phyloP scores from a whole-genome alignment of 1,284 basidiomycete genomes.

The Peniophora sp. region DNA sequence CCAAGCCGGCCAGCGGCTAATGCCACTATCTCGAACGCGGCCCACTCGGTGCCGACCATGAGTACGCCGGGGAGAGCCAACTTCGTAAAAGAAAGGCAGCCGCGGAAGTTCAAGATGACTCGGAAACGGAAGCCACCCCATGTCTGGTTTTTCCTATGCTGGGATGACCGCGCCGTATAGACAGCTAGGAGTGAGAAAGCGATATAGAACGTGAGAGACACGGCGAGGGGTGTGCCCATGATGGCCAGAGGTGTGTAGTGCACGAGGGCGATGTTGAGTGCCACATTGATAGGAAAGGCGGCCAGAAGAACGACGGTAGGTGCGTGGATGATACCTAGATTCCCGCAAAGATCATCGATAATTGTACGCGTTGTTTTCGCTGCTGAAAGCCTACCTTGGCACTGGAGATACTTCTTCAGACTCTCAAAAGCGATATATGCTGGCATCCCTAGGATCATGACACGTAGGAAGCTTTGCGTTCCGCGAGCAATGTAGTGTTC shows the following conservation, averaged over 20 bases:
- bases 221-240: conserved; percentile 55
- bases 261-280: conserved; percentile 49
- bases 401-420: conserved; percentile 72
- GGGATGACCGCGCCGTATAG: conserved; percentile 39
- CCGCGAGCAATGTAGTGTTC: conserved; percentile 43
- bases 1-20: conserved; percentile 68
- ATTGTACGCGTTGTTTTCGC: background rate
- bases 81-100: conserved; percentile 48
- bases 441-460: conserved; percentile 58
- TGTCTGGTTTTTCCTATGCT: conserved; percentile 47
- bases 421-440: conserved; percentile 72
- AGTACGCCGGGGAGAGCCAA: conserved; percentile 67
- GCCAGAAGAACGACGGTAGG: conserved; percentile 54
- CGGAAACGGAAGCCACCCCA: conserved; percentile 53
- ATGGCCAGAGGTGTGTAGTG: conserved; percentile 55
- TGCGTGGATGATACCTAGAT: conserved; percentile 63
- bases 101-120: conserved; percentile 36
- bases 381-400: conserved; percentile 46
- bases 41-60: conserved; percentile 78
- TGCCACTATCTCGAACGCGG: conserved; percentile 74
- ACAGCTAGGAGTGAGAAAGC: conserved; percentile 48
- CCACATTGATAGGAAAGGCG: conserved; percentile 57
- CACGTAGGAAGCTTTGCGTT: conserved; percentile 55
- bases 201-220: conserved; percentile 66
- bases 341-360: conserved; percentile 2